Evolutionary conservation across 352 stramenopile genomes (phyloP).

Genomic region (Phytophthora aleatoria): DNA sequence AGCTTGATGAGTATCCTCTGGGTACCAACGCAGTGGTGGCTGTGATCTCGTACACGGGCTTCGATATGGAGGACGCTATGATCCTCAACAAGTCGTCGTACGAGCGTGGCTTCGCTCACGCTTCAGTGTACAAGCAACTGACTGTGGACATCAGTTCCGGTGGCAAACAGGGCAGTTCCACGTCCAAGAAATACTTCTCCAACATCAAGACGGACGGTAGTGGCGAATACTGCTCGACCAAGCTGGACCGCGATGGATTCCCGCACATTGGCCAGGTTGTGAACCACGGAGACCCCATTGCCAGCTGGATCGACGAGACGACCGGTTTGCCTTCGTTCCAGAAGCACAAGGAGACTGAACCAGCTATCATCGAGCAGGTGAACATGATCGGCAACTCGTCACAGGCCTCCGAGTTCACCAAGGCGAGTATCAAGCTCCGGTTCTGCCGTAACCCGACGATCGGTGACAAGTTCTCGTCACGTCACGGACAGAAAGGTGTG

Average conservation of each 20-base stretch:
- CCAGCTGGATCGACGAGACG: conserved; percentile 96
- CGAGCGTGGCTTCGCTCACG: conserved; percentile 98
- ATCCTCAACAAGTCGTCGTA: conserved; percentile 99
- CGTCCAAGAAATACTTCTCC: conserved; percentile 90
- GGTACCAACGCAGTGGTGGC: conserved; percentile 99
- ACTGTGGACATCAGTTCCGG: conserved; percentile 88
- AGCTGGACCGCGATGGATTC: conserved; percentile 97
- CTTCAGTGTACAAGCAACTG: conserved; percentile 99
- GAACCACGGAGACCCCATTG: conserved; percentile 95
- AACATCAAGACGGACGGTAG: conserved; percentile 89
- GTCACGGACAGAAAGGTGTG: conserved; percentile 99
- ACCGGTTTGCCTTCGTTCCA: conserved; percentile 90
- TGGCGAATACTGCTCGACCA: conserved; percentile 66
- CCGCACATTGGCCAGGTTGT: conserved; percentile 95
- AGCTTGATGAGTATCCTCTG: conserved; percentile 99
- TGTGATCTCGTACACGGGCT: conserved; percentile 99
- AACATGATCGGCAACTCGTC: conserved; percentile 81
- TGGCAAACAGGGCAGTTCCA: conserved; percentile 70
- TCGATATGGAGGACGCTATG: conserved; percentile 99
- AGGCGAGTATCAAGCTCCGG: conserved; percentile 96
- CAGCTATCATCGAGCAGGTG: conserved; percentile 96
- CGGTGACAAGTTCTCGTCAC: conserved; percentile 99
- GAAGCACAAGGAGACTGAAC: conserved; percentile 99
- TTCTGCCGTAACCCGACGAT: conserved; percentile 99
- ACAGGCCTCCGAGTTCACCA: conserved; percentile 80